These are phyloP conservation scores for Hypoxylon fragiforme DNA, from an alignment of 495 filamentous ascomycete species.

Conservation along the genomic window DNA sequence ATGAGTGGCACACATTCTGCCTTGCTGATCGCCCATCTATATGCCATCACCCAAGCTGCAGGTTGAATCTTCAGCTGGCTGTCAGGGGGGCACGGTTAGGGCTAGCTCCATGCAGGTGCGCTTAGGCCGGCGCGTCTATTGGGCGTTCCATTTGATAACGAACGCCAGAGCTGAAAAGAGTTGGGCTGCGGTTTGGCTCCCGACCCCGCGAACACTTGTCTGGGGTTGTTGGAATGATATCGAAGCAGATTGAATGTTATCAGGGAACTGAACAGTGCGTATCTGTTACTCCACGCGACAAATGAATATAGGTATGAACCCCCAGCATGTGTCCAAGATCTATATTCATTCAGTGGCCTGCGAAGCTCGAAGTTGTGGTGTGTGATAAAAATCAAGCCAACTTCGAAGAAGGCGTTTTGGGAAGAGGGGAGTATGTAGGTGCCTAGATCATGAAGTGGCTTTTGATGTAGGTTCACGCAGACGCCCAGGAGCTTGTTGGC, in stretches of 20 bases:
- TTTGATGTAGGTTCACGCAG: background rate
- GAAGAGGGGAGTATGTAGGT: background rate
- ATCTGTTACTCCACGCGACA: too few species aligned
- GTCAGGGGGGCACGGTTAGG: background rate
- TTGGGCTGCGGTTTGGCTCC: slow-evolving; percentile 1
- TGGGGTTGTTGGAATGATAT: too few species aligned
- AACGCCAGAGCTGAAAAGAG: slow-evolving; percentile 23
- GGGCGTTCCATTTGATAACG: background rate
- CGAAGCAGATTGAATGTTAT: too few species aligned
- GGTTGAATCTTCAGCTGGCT: slow-evolving; percentile 14
- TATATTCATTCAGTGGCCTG: too few species aligned
- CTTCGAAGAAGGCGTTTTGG: background rate
- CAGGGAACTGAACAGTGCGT: too few species aligned
- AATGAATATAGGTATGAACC: too few species aligned
- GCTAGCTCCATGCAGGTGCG: slow-evolving; percentile 13
- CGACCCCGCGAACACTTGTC: background rate
- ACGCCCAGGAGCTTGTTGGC: background rate
- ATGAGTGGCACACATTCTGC: slow-evolving; percentile 8
- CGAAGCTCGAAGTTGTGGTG: too few species aligned
- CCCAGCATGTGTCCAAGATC: too few species aligned
- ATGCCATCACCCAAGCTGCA: slow-evolving; percentile 6
- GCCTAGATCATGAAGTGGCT: background rate
- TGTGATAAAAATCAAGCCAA: too few species aligned
- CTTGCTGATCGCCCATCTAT: slow-evolving; percentile 14
- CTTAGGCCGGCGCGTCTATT: slow-evolving; percentile 11